phyloP scores from a whole-genome alignment of 208 protist genomes.

The Leishmania arabica region DNA sequence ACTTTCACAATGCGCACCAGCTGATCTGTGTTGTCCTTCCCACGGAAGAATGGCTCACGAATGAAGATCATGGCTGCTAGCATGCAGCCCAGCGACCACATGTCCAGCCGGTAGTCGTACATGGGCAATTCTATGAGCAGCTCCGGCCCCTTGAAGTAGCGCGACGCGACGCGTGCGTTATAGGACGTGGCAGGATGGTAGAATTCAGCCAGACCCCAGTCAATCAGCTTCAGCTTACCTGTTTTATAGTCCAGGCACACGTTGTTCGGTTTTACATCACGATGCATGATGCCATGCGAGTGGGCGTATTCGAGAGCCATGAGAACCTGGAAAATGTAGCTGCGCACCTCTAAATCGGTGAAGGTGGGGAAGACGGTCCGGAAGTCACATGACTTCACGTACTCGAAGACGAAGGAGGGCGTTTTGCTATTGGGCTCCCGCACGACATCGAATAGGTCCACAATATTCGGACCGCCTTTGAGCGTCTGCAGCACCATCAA shows the following conservation, averaged over 20 bases:
- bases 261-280: constrained; percentile 99
- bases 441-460: constrained; percentile 98
- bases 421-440: constrained; percentile 98
- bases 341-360: constrained; percentile 97
- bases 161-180: constrained; percentile 99
- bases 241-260: constrained; percentile 99
- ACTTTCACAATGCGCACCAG: constrained; percentile 97
- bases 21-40: constrained; percentile 99
- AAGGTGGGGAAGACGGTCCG: constrained; percentile 97
- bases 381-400: constrained; percentile 98
- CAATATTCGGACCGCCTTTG: constrained; percentile 98
- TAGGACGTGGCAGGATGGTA: constrained; percentile 98
- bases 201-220: constrained; percentile 99
- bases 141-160: constrained; percentile 99
- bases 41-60: constrained; percentile 99
- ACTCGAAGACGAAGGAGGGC: constrained; percentile 99
- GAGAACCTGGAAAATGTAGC: constrained; percentile 98
- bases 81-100: constrained; percentile 99
- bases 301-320: constrained; percentile 97
- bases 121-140: constrained; percentile 97
- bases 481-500: constrained; percentile 99
- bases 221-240: constrained; percentile 97
- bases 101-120: constrained; percentile 99
- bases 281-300: constrained; percentile 99
- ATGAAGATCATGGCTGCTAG: constrained; percentile 99